Base-by-base conservation (phyloP, 2,329 filamentous ascomycete genomes). In the Neonectria neomacrospora region DNA sequence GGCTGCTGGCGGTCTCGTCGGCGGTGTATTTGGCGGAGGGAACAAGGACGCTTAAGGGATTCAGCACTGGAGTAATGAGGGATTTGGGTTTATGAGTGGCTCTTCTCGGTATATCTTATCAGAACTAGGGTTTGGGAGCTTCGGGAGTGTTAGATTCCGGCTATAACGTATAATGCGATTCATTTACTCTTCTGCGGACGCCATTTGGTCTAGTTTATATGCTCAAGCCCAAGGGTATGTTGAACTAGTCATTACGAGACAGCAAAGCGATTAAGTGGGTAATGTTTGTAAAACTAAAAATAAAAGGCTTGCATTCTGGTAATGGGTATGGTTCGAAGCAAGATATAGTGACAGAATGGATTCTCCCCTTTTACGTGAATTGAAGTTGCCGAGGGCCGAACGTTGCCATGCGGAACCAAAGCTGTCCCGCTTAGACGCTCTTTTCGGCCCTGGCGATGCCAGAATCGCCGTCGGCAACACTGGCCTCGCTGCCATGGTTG, bases 21-120 rank as follows among this genome's bases (percentile, higher is more conserved):
- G 78, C 0, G 75, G 78, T 6, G 30, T 80, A 6, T 73, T 79
- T 47, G 77, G 77, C 1, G 72, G 71, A 12, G 72, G 74, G n/a
- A 74, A 73, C 63, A 65, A 73, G 71, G 67, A 58, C 39, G 48
- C 8, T 16, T 10, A 12, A 1, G 5, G 7, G 2, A 14, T 9
- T 9, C 5, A 18, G 9, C n/a, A 7, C 16, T 34, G 37, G 37
- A 5, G n/a, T 20, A 41, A 0, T 11, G n/a, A 41, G 18, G 16
- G 37, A 16, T 8, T 20, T 18, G 37, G n/a, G n/a, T 41, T 6
- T n/a, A 37, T 9, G 14, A 7, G 14, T 37, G 34, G 5, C 14
- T 20, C 12, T 41, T 20, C 37, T 41, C 8, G 11, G n/a, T 41
- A 41, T 11, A 18, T 41, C n/a, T 10, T 20, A 18, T 41, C 37